phyloP scores from a whole-genome alignment of 208 protist species.

The Leishmania tropica region DNA sequence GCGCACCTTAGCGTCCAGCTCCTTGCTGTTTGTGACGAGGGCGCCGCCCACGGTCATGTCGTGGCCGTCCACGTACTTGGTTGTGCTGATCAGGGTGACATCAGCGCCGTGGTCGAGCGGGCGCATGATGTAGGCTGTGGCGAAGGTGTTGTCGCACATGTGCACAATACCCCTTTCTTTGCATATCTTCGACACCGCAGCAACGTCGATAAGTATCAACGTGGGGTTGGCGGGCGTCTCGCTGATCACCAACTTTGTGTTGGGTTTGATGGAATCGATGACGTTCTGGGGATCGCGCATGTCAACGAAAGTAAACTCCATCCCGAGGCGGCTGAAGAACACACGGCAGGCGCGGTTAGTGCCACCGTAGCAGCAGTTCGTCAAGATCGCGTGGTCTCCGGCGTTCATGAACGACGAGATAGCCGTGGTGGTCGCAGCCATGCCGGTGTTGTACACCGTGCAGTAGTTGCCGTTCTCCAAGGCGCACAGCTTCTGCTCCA shows the following conservation, averaged over 20 bases:
- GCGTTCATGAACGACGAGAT: slow-evolving; percentile 91
- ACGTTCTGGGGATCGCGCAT: slow-evolving; percentile 90
- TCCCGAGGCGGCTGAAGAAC: slow-evolving; percentile 87
- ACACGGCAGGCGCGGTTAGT: slow-evolving; percentile 91
- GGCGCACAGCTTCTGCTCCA: slow-evolving; percentile 90
- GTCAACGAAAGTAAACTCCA: slow-evolving; percentile 95
- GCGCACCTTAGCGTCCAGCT: slow-evolving; percentile 83
- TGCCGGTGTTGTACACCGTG: slow-evolving; percentile 87
- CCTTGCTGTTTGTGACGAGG: slow-evolving; percentile 73
- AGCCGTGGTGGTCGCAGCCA: slow-evolving; percentile 90
- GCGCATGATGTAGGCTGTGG: slow-evolving; percentile 95
- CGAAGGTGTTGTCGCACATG: slow-evolving; percentile 97
- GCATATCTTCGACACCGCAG: slow-evolving; percentile 85
- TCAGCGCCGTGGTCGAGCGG: slow-evolving; percentile 96
- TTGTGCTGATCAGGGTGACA: slow-evolving; percentile 96
- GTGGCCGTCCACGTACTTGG: slow-evolving; percentile 98
- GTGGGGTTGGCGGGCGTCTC: slow-evolving; percentile 97
- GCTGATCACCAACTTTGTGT: slow-evolving; percentile 95
- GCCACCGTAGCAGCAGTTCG: slow-evolving; percentile 96
- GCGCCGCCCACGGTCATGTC: slow-evolving; percentile 95
- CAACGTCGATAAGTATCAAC: slow-evolving; percentile 93
- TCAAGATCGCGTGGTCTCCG: slow-evolving; percentile 92
- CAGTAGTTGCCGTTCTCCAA: slow-evolving; percentile 93
- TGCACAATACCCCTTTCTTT: slow-evolving; percentile 82
- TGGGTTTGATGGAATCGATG: slow-evolving; percentile 77